A percentile compares a stretch with the other conserved stretches of the same genome.
These are phyloP conservation scores for Oxalis stricta DNA, from an alignment of 441 rosid genomes.

Conservation along the genomic window DNA sequence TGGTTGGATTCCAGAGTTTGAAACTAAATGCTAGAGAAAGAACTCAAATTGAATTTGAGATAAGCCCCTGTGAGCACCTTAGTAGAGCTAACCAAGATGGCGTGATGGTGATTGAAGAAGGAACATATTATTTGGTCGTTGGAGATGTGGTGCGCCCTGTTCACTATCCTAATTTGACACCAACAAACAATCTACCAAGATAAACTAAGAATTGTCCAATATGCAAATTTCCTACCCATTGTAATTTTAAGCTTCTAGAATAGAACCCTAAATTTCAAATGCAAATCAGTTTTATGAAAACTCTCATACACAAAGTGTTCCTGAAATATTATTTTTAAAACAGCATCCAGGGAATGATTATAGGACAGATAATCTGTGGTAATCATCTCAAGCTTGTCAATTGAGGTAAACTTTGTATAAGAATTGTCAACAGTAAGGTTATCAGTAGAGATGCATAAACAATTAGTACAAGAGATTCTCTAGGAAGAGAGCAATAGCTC, in stretches of 20 bases:
- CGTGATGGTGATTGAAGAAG: slow-evolving; percentile 50
- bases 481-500: slow-evolving; percentile 39
- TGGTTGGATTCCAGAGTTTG: slow-evolving; percentile 61
- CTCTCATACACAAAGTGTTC: too few relatives aligned
- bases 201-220: too few relatives aligned
- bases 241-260: too few relatives aligned
- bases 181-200: too few relatives aligned
- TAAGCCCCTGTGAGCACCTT: slow-evolving; percentile 54
- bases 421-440: slow-evolving; percentile 10
- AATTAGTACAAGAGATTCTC: slow-evolving; percentile 32
- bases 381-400: slow-evolving; percentile 8
- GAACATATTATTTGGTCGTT: slow-evolving; percentile 45
- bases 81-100: slow-evolving; percentile 59
- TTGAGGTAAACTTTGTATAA: slow-evolving; percentile 11
- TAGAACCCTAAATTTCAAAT: too few relatives aligned
- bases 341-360: too few relatives aligned
- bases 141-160: slow-evolving; percentile 52
- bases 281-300: too few relatives aligned
- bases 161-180: slow-evolving; percentile 22
- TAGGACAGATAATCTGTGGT: not conserved
- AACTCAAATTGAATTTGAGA: slow-evolving; percentile 35
- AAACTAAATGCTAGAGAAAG: slow-evolving; percentile 34
- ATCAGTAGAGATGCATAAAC: slow-evolving; percentile 16
- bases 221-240: too few relatives aligned
- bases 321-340: too few relatives aligned